phyloP scores from a whole-genome alignment of 768 basidiomycete genomes.

The Hygrophoropsis aurantiaca region DNA sequence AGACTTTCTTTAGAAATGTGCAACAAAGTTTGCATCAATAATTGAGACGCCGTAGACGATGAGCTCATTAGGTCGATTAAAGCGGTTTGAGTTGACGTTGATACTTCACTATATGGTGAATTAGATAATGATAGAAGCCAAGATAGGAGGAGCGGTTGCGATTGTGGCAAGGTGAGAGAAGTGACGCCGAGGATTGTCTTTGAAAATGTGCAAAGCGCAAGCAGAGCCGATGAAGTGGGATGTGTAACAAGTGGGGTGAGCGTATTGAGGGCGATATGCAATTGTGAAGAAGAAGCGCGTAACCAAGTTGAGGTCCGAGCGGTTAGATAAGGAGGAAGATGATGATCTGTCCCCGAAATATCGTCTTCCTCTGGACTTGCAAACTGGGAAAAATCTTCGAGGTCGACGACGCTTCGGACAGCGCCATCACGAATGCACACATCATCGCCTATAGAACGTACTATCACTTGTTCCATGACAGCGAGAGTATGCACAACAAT shows the following conservation, averaged over 20 bases:
- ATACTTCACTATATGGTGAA: slow-evolving; percentile 55
- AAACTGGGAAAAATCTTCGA: slow-evolving; percentile 60
- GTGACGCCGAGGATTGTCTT: slow-evolving; percentile 53
- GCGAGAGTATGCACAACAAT: slow-evolving; percentile 56
- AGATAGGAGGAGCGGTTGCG: slow-evolving; percentile 65
- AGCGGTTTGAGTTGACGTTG: slow-evolving; percentile 43
- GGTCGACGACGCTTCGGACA: slow-evolving; percentile 49
- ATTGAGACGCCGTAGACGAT: slow-evolving; percentile 40
- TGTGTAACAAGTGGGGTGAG: slow-evolving; percentile 72
- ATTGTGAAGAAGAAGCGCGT: slow-evolving; percentile 74
- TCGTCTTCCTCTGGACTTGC: slow-evolving; percentile 11
- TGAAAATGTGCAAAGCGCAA: slow-evolving; percentile 58
- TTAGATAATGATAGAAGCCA: slow-evolving; percentile 73
- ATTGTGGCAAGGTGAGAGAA: slow-evolving; percentile 62
- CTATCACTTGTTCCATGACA: slow-evolving; percentile 54
- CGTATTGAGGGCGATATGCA: slow-evolving; percentile 79
- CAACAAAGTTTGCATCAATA: slow-evolving; percentile 56
- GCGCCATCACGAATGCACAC: slow-evolving; percentile 64
- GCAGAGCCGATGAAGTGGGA: slow-evolving; percentile 63
- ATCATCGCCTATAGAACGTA: slow-evolving; percentile 64
- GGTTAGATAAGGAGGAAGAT: slow-evolving; percentile 46
- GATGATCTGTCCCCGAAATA: slow-evolving; percentile 19
- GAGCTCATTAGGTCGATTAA: slow-evolving; percentile 46
- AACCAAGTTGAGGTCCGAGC: slow-evolving; percentile 76
- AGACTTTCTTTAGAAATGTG: slow-evolving; percentile 66